These are phyloP conservation scores for Lecanicillium sp. DNA, from an alignment of 2,329 filamentous ascomycete genomes.

Conservation along the genomic window DNA sequence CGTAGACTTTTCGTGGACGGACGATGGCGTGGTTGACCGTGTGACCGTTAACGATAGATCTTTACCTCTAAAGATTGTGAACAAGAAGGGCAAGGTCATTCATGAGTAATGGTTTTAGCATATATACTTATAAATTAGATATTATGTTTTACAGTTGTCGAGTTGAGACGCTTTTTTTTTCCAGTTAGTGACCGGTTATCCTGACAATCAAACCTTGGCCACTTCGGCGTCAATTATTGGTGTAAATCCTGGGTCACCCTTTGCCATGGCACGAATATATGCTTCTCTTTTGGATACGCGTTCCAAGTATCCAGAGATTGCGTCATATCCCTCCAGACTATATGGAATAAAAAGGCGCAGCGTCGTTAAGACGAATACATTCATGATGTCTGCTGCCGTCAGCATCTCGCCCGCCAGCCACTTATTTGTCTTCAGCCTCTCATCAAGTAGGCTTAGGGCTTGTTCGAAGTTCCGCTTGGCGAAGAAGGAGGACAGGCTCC, in stretches of 20 bases:
- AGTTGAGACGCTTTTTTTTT: too few relatives aligned
- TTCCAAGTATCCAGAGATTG: not conserved
- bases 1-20: slow-evolving; percentile 40
- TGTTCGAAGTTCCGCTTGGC: slow-evolving; percentile 1
- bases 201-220: too few relatives aligned
- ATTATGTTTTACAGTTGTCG: too few relatives aligned
- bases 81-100: not conserved
- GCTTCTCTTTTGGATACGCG: not conserved
- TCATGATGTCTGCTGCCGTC: slow-evolving; percentile 6
- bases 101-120: not conserved
- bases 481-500: not conserved
- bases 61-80: not conserved
- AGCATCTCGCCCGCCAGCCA: slow-evolving; percentile 1
- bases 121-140: not conserved
- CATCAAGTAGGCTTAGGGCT: not conserved
- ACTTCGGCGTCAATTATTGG: not conserved
- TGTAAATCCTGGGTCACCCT: not conserved
- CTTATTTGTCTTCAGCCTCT: not conserved
- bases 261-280: not conserved
- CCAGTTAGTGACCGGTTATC: too few relatives aligned
- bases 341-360: not conserved
- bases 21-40: slow-evolving; percentile 27
- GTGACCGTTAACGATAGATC: slow-evolving; percentile 8
- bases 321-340: not conserved
- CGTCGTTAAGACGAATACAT: slow-evolving; percentile 2